Base-by-base conservation (phyloP, 352 stramenopile genomes). In the Phytophthora chlamydospora region DNA sequence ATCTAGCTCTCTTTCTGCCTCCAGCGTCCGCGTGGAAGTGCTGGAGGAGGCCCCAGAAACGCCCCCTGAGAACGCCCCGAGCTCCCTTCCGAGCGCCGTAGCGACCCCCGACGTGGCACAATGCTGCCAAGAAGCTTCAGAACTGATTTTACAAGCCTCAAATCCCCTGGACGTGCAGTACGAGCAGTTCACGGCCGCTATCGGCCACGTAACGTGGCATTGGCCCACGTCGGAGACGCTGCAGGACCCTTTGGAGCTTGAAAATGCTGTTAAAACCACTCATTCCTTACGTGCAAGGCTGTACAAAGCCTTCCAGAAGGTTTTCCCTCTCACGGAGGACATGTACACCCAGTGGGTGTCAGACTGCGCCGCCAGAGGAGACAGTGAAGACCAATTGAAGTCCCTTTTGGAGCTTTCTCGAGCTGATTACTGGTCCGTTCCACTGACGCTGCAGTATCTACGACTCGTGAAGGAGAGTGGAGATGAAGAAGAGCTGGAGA, bases 291-390 rank as follows among this genome's bases (percentile, higher is more conserved):
- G 76, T 36, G 36, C 56, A 12, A 51, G 60, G n/a, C 14, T 91
- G 0, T 89, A 75, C 40, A 44, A 36, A 6, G 51, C 49, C 34
- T 91, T 91, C 61, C 80, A 87, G n/a, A 35, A 21, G 33, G 70
- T 51, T 2, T 89, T 86, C 44, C 83, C 83, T 10, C 58, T 92
- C 7, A 88, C 75, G 13, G 67, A 77, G 14, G 70, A 78, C 44
- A 75, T 90, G 67, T 88, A 86, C 49, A 24, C 40, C 21, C 71
- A 90, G 47, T 92, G 73, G 75, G 72, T 88, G 14, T 53, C 40
- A 33, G 77, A 86, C 40, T 50, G 61, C 1, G 24, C n/a, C 14
- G 54, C 50, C 14, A 39, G 14, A 47, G 58, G 44, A n/a, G 41
- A 42, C 34, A 21, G 34, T 2, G 2, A 14, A 3, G 50, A 71